phyloP scores from a whole-genome alignment of 768 basidiomycete genomes.

The Phaeolepiota aurea region DNA sequence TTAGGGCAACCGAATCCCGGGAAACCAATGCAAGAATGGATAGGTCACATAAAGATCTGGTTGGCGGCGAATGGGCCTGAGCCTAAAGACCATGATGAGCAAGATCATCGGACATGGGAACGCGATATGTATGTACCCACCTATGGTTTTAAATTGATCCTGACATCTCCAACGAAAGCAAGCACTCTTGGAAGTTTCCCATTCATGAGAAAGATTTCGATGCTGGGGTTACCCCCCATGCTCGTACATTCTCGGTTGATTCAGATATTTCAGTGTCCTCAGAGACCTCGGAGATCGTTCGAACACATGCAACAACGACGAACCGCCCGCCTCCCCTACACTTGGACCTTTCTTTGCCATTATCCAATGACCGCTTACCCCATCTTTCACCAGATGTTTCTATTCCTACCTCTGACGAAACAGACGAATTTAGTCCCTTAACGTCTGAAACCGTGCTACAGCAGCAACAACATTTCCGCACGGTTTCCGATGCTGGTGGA shows the following conservation, averaged over 20 bases:
- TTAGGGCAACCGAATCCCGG: conserved; percentile 29
- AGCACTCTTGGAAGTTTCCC: conserved; percentile 36
- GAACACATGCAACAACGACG: conserved; percentile 14
- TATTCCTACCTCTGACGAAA: conserved; percentile 50
- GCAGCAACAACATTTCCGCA: conserved; percentile 19
- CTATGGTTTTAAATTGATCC: conserved; percentile 13
- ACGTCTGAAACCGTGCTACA: neutral
- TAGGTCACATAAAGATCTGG: conserved; percentile 67
- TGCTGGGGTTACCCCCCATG: conserved; percentile 37
- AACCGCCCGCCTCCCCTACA: conserved; percentile 41
- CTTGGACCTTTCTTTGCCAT: conserved; percentile 33
- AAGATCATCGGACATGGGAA: no score
- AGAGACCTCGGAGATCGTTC: conserved; percentile 8
- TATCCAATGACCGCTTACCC: conserved; percentile 32
- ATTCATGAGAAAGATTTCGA: conserved; percentile 24
- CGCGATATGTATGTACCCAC: conserved; percentile 29
- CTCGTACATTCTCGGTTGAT: conserved; percentile 53
- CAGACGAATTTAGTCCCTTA: conserved; percentile 33
- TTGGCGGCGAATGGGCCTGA: conserved; percentile 40
- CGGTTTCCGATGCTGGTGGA: neutral
- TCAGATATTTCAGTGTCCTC: conserved; percentile 48
- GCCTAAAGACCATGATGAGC: neutral
- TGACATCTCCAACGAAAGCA: neutral
- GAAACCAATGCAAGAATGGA: conserved; percentile 63
- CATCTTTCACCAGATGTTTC: conserved; percentile 45